Evolutionary conservation across 768 basidiomycete genomes (phyloP).

Genomic region (Leccinum subgranulosum): DNA sequence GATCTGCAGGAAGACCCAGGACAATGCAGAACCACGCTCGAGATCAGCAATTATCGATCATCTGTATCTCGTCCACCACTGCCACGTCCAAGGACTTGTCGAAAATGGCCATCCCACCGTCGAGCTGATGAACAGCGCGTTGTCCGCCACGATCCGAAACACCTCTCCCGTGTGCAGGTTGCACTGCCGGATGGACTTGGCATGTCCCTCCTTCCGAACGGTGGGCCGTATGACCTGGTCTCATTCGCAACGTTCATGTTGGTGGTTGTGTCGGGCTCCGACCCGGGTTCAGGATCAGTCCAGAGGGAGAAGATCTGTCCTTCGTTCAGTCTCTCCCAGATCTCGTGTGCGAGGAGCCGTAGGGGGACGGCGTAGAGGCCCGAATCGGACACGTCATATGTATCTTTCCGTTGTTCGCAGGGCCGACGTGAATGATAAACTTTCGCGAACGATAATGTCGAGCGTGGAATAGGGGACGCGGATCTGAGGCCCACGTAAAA

Average conservation of each 20-base stretch:
- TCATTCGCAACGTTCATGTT: constrained; percentile 32
- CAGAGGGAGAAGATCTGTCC: constrained; percentile 15
- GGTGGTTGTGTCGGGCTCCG: constrained; percentile 33
- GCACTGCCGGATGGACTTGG: constrained; percentile 44
- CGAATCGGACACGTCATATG: too few relatives aligned
- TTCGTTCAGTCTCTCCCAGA: too few relatives aligned
- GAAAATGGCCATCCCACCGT: constrained; percentile 65
- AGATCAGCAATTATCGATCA: constrained; percentile 88
- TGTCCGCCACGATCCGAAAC: too few relatives aligned
- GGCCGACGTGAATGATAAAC: too few relatives aligned
- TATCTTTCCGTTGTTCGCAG: too few relatives aligned
- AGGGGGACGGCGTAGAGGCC: too few relatives aligned
- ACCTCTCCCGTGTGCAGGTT: constrained; percentile 47
- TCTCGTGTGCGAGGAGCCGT: too few relatives aligned
- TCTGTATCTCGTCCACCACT: constrained; percentile 96
- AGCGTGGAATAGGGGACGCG: too few relatives aligned
- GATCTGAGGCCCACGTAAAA: too few relatives aligned
- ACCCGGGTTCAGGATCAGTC: constrained; percentile 39
- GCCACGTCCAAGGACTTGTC: constrained; percentile 63
- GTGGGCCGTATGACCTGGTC: constrained; percentile 20
- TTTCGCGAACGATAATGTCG: too few relatives aligned
- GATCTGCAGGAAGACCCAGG: too few relatives aligned
- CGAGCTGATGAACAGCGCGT: constrained; percentile 34
- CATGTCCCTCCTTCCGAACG: constrained; percentile 38
- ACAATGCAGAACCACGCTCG: constrained; percentile 44